These are phyloP conservation scores for Russula sp. DNA, from an alignment of 768 basidiomycete genomes.

Conservation along the genomic window DNA sequence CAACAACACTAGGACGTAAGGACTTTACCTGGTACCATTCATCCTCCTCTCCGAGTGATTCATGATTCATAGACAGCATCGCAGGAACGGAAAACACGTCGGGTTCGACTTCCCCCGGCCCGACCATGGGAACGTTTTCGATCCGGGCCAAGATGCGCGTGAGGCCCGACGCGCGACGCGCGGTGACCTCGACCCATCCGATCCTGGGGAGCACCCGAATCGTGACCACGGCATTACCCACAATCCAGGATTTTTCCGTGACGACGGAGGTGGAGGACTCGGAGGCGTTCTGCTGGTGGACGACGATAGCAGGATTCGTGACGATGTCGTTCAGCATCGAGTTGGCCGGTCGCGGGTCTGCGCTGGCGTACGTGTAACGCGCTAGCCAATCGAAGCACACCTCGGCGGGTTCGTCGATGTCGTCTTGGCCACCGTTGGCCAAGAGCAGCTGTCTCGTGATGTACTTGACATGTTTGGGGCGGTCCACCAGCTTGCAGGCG, in stretches of 20 bases:
- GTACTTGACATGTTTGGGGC: slow-evolving; percentile 74
- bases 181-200: slow-evolving; percentile 86
- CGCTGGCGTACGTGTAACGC: slow-evolving; percentile 88
- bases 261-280: slow-evolving; percentile 29
- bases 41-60: slow-evolving; percentile 22
- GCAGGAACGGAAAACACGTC: slow-evolving; percentile 69
- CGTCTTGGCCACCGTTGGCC: slow-evolving; percentile 67
- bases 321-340: slow-evolving; percentile 76
- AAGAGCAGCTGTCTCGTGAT: slow-evolving; percentile 81
- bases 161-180: slow-evolving; percentile 82
- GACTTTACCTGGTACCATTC: slow-evolving; percentile 21
- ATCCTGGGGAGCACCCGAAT: slow-evolving; percentile 61
- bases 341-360: slow-evolving; percentile 81
- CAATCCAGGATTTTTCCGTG: slow-evolving; percentile 73
- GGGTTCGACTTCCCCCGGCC: slow-evolving; percentile 76
- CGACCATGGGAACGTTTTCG: slow-evolving; percentile 84
- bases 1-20: neutral
- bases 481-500: slow-evolving; percentile 72
- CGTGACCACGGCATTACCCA: slow-evolving; percentile 80
- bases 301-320: slow-evolving; percentile 41
- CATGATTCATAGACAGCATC: slow-evolving; percentile 63
- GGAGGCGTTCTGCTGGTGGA: slow-evolving; percentile 23
- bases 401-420: slow-evolving; percentile 84
- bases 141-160: slow-evolving; percentile 77
- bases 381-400: slow-evolving; percentile 98